phyloP scores from a whole-genome alignment of 257 asterid species.

The Linderniella brevidens region DNA sequence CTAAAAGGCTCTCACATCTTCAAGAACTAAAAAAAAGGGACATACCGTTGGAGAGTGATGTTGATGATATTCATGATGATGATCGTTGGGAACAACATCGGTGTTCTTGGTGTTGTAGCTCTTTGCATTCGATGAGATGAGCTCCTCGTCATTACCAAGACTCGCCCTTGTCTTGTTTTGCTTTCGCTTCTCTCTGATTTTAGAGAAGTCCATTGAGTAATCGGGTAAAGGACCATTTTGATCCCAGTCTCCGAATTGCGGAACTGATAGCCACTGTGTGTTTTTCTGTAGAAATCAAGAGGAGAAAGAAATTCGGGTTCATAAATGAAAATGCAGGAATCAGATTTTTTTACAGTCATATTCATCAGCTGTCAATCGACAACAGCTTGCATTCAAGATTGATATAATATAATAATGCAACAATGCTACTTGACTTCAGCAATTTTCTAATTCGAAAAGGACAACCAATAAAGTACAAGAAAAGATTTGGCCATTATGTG shows the following conservation, averaged over 20 bases:
- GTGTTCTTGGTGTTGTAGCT: constrained; percentile 7
- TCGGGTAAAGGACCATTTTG: constrained; percentile 39
- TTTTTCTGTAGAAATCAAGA: constrained; percentile 11
- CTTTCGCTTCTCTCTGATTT: constrained; percentile 45
- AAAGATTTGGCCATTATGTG: too few relatives aligned
- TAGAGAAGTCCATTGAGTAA: constrained; percentile 44
- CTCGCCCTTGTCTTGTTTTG: constrained; percentile 46
- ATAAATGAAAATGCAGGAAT: too few relatives aligned
- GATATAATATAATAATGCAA: too few relatives aligned
- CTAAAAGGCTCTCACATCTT: too few relatives aligned
- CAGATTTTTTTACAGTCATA: too few relatives aligned
- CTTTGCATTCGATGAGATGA: constrained; percentile 17
- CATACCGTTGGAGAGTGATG: constrained; percentile 49
- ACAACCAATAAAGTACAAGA: too few relatives aligned
- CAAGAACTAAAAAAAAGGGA: constrained; percentile 3
- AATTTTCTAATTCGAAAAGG: too few relatives aligned
- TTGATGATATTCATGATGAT: constrained; percentile 15
- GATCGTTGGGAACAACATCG: constrained; percentile 12
- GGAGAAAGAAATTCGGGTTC: too few relatives aligned
- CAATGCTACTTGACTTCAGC: too few relatives aligned
- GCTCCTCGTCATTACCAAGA: constrained; percentile 44
- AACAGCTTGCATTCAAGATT: too few relatives aligned
- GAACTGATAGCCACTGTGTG: constrained; percentile 38
- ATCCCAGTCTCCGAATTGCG: constrained; percentile 55
- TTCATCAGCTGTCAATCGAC: too few relatives aligned